Percentiles rank a stretch among this genome's conserved stretches.
phyloP scores from a whole-genome alignment of 345 rosid species.

The Hypericum perforatum region DNA sequence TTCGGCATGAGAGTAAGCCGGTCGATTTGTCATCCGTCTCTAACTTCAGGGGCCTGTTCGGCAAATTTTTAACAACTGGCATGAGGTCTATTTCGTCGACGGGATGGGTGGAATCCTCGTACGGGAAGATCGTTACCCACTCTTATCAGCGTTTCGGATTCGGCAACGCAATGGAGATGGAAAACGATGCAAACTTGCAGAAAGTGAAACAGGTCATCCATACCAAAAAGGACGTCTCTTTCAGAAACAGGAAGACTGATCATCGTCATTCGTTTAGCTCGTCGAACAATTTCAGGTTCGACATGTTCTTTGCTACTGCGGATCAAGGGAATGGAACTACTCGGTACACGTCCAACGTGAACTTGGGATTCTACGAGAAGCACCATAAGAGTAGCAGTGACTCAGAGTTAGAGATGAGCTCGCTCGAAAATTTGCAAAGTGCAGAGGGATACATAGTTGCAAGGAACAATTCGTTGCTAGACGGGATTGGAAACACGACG shows the following conservation, averaged over 20 bases:
- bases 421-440: constrained; percentile 45
- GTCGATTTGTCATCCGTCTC: background rate
- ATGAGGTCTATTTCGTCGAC: background rate
- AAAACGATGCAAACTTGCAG: background rate
- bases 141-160: background rate
- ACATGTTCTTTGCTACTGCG: constrained; percentile 21
- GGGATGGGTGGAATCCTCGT: background rate
- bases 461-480: constrained; percentile 36
- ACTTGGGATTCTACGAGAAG: constrained; percentile 51
- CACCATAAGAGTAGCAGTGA: constrained; percentile 18
- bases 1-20: too few species aligned
- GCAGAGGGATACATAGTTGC: constrained; percentile 41
- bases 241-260: constrained; percentile 17
- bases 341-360: constrained; percentile 28
- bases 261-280: constrained; percentile 21
- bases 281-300: constrained; percentile 37
- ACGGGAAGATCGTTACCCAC: background rate
- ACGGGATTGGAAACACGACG: constrained; percentile 39
- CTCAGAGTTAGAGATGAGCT: constrained; percentile 14
- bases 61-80: background rate
- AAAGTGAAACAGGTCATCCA: constrained; percentile 31
- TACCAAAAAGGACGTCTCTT: constrained; percentile 37
- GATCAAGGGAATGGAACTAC: constrained; percentile 33
- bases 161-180: background rate
- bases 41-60: background rate